A percentile compares a stretch with the other conserved stretches of the same genome.
Evolutionary conservation across 257 asterid species (phyloP).

Genomic region (Solanum rostratum): DNA sequence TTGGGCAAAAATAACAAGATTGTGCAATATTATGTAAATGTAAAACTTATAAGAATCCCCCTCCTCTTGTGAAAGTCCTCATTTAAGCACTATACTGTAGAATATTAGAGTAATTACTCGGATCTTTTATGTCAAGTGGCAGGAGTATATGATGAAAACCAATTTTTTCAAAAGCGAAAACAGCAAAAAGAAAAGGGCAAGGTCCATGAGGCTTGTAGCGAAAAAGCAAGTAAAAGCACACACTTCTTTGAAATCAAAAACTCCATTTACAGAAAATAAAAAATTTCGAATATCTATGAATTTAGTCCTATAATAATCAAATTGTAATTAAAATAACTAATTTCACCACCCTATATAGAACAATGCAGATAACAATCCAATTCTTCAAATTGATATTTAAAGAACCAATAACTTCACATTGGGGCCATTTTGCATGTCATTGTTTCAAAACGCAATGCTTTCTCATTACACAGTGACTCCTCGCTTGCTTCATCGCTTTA

Average conservation of each 20-base stretch:
- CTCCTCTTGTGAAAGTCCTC: not conserved
- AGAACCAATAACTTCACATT: not conserved
- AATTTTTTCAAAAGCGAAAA: not conserved
- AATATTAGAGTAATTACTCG: not conserved
- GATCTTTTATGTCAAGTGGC: not conserved
- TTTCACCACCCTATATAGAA: not conserved
- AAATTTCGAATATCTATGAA: not conserved
- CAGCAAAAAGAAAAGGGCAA: not conserved
- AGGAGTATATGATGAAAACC: not conserved
- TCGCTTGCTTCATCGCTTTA: not conserved
- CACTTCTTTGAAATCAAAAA: not conserved
- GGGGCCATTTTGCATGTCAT: not conserved
- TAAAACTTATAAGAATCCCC: not conserved
- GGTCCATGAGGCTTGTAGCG: not conserved
- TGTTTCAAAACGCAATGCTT: not conserved
- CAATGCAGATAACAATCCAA: not conserved
- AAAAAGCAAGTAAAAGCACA: not conserved
- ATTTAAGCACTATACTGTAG: not conserved
- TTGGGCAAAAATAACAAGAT: not conserved
- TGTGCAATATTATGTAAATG: not conserved
- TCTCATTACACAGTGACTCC: not conserved
- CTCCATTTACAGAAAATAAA: not conserved
- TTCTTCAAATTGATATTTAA: not conserved
- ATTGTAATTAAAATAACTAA: not conserved
- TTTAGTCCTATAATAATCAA: not conserved